These are phyloP conservation scores for Talaromyces sp. DNA, from an alignment of 2,329 filamentous ascomycete genomes.

Conservation along the genomic window DNA sequence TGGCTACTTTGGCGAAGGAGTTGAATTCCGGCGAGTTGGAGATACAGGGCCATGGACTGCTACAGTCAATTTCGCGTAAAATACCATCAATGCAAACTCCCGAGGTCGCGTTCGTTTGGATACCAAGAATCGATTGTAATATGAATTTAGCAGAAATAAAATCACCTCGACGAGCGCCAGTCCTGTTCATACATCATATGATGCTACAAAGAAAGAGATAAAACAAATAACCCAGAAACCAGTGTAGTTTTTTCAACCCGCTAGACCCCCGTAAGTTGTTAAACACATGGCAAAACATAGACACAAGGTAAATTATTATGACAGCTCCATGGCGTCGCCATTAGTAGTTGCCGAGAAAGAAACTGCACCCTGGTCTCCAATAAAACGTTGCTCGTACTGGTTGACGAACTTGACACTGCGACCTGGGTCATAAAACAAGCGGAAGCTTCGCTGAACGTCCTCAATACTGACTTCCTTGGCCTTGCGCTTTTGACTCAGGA, in stretches of 20 bases:
- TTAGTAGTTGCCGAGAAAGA: slow-evolving; percentile 61
- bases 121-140: slow-evolving; percentile 16
- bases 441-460: slow-evolving; percentile 91
- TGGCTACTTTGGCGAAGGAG: slow-evolving; percentile 86
- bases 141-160: slow-evolving; percentile 18
- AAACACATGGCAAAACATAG: slow-evolving; percentile 8
- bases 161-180: slow-evolving; percentile 38
- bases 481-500: slow-evolving; percentile 82
- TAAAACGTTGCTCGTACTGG: slow-evolving; percentile 89
- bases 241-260: slow-evolving; percentile 23
- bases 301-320: slow-evolving; percentile 40
- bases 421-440: slow-evolving; percentile 86
- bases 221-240: slow-evolving; percentile 21
- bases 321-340: slow-evolving; percentile 72
- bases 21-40: slow-evolving; percentile 71
- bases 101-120: slow-evolving; percentile 20
- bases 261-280: slow-evolving; percentile 15
- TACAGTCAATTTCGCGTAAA: slow-evolving; percentile 56
- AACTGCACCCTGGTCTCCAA: slow-evolving; percentile 81
- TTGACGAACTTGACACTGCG: slow-evolving; percentile 88
- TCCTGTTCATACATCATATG: slow-evolving; percentile 42
- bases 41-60: slow-evolving; percentile 59
- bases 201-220: slow-evolving; percentile 28
- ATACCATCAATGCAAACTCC: slow-evolving; percentile 4
- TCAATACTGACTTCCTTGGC: slow-evolving; percentile 80